phyloP scores from a whole-genome alignment of 1,139 yeast genomes.

The Diutina pseudorugosa region DNA sequence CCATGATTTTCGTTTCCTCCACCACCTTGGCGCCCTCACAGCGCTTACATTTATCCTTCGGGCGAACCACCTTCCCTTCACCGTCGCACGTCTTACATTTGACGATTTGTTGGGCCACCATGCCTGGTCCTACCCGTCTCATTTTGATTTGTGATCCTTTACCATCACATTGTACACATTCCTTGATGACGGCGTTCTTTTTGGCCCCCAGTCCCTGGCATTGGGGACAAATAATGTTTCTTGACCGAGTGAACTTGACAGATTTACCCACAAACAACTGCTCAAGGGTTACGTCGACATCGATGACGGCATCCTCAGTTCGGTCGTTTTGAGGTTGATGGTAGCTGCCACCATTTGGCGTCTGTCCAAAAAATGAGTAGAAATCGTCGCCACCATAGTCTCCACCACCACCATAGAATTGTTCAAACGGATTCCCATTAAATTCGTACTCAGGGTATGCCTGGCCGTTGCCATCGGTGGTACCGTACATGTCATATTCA shows the following conservation, averaged over 20 bases:
- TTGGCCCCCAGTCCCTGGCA: slow-evolving; percentile 74
- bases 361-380: slow-evolving; percentile 45
- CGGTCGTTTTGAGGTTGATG: slow-evolving; percentile 15
- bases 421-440: slow-evolving; percentile 30
- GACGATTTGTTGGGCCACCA: slow-evolving; percentile 51
- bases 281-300: slow-evolving; percentile 53
- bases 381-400: slow-evolving; percentile 54
- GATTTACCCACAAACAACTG: slow-evolving; percentile 78
- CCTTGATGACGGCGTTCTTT: slow-evolving; percentile 41
- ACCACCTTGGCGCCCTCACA: slow-evolving; percentile 57
- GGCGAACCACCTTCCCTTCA: slow-evolving; percentile 46
- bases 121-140: slow-evolving; percentile 64
- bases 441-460: slow-evolving; percentile 8
- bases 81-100: slow-evolving; percentile 68
- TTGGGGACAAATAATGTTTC: slow-evolving; percentile 57
- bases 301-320: slow-evolving; percentile 59
- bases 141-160: slow-evolving; percentile 51
- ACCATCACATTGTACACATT: slow-evolving; percentile 66
- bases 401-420: slow-evolving; percentile 20
- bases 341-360: slow-evolving; percentile 19
- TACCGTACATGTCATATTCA: slow-evolving; percentile 48
- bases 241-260: slow-evolving; percentile 59
- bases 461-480: slow-evolving; percentile 18
- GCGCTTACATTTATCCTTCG: slow-evolving; percentile 65
- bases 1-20: slow-evolving; percentile 63